Evolutionary conservation across 1,284 basidiomycete species (phyloP), one percentile per base, ranked within the genome.

Genomic region (Cutaneotrichosporon sp.): DNA sequence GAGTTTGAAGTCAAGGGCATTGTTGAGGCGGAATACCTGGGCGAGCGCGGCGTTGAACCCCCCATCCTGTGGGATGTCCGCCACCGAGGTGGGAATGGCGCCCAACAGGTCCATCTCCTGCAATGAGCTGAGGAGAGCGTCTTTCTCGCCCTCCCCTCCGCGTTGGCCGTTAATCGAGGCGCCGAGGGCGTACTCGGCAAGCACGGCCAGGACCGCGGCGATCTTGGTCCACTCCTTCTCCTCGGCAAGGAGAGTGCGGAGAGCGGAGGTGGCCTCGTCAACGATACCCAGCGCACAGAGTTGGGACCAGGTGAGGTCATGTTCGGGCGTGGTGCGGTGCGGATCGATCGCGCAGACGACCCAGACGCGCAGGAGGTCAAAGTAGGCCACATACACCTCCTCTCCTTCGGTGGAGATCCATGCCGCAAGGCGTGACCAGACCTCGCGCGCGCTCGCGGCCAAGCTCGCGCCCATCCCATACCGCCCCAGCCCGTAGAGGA

Each of bases 261-360:
- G n/a, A 4, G 70, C 65, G 2, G 72, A 69, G 11, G 86, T 70
- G 1, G 88, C 77, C 53, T 90, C 87, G 1, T 84, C 82, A 14
- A 80, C 83, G 92, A 92, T 96, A 0, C 84, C 86, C 85, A 89
- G 89, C 2, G 86, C 87, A 16, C 82, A 80, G 6, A 95, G 83
- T 72, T 94, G 92, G 61, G 88, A 91, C 95, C 94, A 97, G 4
- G 90, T 82, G 55, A 97, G 87, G 65, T 92, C 92, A 77, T 98
- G 94, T 18, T 84, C 84, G 0, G 91, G 91, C 8, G 87, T 89
- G 8, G 92, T 95, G 63, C 85, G 83, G 76, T 98, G 95, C 2
- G 95, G 94, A 75, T 97, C 90, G 22, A 87, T 85, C 0, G 93
- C 91, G 70, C 92, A 95, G 1, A 86, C 83, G 8, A 84, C 89